Evolutionary conservation across 2,329 filamentous ascomycete species (phyloP).

Genomic region (Hawksworthiomyces lignivorus): DNA sequence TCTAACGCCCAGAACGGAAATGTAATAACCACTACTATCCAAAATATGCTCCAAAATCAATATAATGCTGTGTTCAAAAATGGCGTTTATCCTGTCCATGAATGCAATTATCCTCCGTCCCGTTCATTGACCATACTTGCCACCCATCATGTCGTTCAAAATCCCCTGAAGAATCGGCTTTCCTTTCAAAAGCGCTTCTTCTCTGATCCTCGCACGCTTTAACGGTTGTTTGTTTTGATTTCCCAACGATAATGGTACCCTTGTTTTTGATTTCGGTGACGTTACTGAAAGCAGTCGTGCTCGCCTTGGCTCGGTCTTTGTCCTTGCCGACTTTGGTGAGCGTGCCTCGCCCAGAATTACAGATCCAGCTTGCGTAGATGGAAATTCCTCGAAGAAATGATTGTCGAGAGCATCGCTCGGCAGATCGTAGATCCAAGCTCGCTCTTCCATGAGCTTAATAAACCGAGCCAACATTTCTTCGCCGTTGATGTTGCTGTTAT

Average conservation of each 20-base stretch:
- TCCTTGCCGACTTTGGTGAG: background rate
- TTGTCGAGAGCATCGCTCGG: conserved; percentile 53
- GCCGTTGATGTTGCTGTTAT: conserved; percentile 49
- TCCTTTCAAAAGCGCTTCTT: conserved; percentile 54
- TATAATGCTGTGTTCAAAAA: no score
- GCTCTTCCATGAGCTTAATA: conserved; percentile 66
- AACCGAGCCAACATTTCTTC: conserved; percentile 69
- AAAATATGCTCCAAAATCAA: no score
- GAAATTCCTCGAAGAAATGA: conserved; percentile 58
- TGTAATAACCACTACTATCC: no score
- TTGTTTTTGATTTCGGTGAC: no score
- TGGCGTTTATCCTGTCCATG: no score
- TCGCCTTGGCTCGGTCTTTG: conserved; percentile 5
- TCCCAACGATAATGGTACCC: no score
- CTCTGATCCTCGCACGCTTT: conserved; percentile 50
- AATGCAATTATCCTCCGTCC: no score
- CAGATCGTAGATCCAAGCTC: conserved; percentile 74
- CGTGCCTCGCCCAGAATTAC: conserved; percentile 13
- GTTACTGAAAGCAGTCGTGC: background rate
- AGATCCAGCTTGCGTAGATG: conserved; percentile 7
- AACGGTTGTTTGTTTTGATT: conserved; percentile 43
- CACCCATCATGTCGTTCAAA: conserved; percentile 57
- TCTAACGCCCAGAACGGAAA: no score
- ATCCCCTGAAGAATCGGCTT: conserved; percentile 68
- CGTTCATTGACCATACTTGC: no score